Conservation (phyloP, 306 rosid species). For the Begonia fuchsioides region DNA sequence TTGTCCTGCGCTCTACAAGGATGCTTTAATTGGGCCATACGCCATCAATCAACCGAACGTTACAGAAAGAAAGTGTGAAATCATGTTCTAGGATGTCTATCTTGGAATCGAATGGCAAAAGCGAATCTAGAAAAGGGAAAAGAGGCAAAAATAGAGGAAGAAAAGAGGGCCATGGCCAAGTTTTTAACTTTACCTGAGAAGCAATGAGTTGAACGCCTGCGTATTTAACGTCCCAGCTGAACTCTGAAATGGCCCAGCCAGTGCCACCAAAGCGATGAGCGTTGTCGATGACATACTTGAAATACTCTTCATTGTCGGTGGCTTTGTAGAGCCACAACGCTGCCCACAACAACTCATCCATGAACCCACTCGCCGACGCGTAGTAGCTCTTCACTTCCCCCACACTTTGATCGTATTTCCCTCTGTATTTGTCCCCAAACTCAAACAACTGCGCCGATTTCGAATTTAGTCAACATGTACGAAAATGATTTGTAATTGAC, state of each 20-base stretch:
- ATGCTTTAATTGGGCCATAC: not conserved
- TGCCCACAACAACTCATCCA: constrained; percentile 85
- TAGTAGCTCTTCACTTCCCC: constrained; percentile 47
- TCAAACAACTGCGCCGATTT: constrained; percentile 49
- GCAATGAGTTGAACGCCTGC: constrained; percentile 61
- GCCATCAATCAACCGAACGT: not conserved
- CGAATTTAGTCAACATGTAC: constrained; percentile 2
- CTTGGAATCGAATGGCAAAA: not conserved
- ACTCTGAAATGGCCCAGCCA: constrained; percentile 67
- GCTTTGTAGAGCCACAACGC: constrained; percentile 69
- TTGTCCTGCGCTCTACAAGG: not conserved
- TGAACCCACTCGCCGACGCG: constrained; percentile 68
- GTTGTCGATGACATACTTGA: constrained; percentile 35
- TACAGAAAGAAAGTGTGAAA: not conserved
- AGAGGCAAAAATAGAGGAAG: not conserved
- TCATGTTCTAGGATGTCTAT: not conserved
- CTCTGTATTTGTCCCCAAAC: constrained; percentile 59
- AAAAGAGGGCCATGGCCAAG: too few relatives aligned
- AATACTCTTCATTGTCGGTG: constrained; percentile 37
- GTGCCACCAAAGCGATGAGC: constrained; percentile 53
- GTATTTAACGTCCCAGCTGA: constrained; percentile 76
- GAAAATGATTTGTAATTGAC: not conserved
- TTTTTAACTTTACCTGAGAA: constrained; percentile 33
- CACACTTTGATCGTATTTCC: constrained; percentile 67
- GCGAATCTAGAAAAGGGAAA: not conserved